Base-by-base conservation (phyloP, 2,329 filamentous ascomycete genomes). In the Seiridium unicorne region DNA sequence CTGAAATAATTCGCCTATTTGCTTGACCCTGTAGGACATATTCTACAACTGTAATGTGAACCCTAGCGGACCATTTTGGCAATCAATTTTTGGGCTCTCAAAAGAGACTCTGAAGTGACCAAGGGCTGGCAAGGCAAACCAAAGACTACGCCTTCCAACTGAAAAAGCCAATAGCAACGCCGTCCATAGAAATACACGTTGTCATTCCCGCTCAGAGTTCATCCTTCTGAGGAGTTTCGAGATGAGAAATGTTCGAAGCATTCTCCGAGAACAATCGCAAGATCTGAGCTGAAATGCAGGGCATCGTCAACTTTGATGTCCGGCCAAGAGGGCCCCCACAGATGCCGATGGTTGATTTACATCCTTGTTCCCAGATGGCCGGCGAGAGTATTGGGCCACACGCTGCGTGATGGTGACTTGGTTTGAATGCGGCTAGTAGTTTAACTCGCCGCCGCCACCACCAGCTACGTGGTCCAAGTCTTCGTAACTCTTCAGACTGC, bases 401-500 rank as follows among this genome's bases (percentile, higher is more conserved):
- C n/a, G 13, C 46, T 48, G 38, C 7, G 38, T 42, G 38, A 13
- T 18, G 46, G 46, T 31, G 46, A n/a, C 26, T 51, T 38, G 36
- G 11, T 42, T 32, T 58, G 34, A n/a, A 38, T 13, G 31, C 35
- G 6, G 8, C 47, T 83, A 98, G 72, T 98, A 98, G 76, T 98
- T 96, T 69, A 98, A 79, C 77, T 97, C 94, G 35, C 91, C 90
- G 46, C 89, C 87, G 46, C 89, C 91, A 42, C 85, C 82, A 11
- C 88, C 86, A 44, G 87, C 87, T 60, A 90, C 89, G 51, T 96
- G 94, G 77, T 99, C 95, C 32, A 99, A 81, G 72, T 99, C 95
- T 75, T 99, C 96, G 72, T 99, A 99, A 74, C 92, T 97, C 83
- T 96, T 97, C 65, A 99, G 79, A 62, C 91, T 97, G 60, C 95